These are phyloP conservation scores for Wallacemonas sp. DNA, from an alignment of 208 protist species.

Conservation along the genomic window DNA sequence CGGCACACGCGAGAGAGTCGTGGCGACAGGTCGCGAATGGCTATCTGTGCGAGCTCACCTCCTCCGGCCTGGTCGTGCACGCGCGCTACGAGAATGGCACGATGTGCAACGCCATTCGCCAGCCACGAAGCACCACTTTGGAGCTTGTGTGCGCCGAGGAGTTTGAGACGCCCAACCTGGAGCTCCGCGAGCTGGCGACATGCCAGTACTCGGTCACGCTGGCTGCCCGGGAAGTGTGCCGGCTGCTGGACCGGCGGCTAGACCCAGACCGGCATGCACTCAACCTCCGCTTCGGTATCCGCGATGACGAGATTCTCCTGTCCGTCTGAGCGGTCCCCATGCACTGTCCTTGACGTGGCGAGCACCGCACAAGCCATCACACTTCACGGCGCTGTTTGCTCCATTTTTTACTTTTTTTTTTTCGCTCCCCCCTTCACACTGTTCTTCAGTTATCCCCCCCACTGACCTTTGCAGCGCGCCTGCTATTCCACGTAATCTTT, in stretches of 20 bases:
- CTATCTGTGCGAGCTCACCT: not conserved
- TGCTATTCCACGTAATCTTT: too few relatives aligned
- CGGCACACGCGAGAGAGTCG: too few relatives aligned
- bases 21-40: not conserved
- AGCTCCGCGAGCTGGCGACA: not conserved
- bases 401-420: not conserved
- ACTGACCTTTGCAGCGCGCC: too few relatives aligned
- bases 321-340: too few relatives aligned
- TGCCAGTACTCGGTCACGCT: conserved; percentile 6
- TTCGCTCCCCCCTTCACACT: not conserved
- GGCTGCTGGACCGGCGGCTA: not conserved
- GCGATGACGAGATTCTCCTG: conserved; percentile 5
- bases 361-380: not conserved
- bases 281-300: not conserved
- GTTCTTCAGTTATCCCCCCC: too few relatives aligned
- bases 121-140: not conserved
- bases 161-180: not conserved
- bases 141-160: not conserved
- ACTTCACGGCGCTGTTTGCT: not conserved
- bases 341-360: too few relatives aligned
- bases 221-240: not conserved
- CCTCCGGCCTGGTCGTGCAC: not conserved
- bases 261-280: not conserved
- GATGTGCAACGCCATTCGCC: not conserved
- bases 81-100: conserved; percentile 10